Evolutionary conservation across 768 basidiomycete genomes (phyloP), one percentile per base, ranked within the genome.

Genomic region (Terana coerulea): DNA sequence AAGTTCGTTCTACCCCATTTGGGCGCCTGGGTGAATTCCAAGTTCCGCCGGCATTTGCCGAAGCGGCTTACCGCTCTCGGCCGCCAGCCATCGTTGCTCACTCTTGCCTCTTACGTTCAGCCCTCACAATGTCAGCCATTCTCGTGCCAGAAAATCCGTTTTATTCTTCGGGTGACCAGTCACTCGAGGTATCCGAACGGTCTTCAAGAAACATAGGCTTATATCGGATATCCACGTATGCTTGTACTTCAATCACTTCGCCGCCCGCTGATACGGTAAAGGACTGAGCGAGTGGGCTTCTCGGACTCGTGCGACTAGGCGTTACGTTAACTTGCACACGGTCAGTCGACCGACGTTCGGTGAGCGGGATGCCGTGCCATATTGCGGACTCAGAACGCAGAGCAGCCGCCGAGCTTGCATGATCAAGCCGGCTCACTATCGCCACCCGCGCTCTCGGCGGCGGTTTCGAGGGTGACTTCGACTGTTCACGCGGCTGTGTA

Each of bases 331-430:
- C n/a, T n/a, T n/a, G n/a, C n/a, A n/a, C n/a, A n/a, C 36, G 39
- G 17, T 22, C 17, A 2, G 49, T 21, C 2, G 25, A 3, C 10
- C 28, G 8, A 10, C 19, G 29, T 25, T 22, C 39, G 11, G 7
- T 29, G 11, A 22, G 22, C 5, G 37, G 3, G 7, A 50, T 8
- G 28, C 29, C 17, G 21, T 41, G 21, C 49, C 49, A 50, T 2
- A n/a, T n/a, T n/a, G 49, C 49, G 22, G 49, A 25, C n/a, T n/a
- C n/a, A 50, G n/a, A 42, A n/a, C 11, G 49, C 15, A 50, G 12
- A 17, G 49, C 24, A 41, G 49, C 37, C n/a, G 49, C 31, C 25
- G 28, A 8, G 29, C 22, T 31, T 14, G 9, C 37, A 10, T n/a
- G n/a, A n/a, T 50, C 49, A n/a, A 41, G 21, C 17, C 14, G 26